Conservation (phyloP, 2,329 filamentous ascomycete genomes). For the Colletotrichum falcatum region DNA sequence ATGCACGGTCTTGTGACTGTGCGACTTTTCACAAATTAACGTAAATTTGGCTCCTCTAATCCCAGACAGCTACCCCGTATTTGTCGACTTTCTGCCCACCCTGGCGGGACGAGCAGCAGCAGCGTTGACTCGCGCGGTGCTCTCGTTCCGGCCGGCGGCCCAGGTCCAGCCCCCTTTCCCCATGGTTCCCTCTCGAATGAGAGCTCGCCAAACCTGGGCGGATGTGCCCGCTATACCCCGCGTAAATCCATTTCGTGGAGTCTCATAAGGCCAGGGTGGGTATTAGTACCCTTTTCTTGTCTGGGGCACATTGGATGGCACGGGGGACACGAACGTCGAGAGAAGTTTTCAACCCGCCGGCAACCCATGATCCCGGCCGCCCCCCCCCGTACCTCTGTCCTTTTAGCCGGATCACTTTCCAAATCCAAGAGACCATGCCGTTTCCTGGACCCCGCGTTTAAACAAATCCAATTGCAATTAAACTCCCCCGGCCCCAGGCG, state of each 20-base stretch:
- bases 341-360: not conserved
- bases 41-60: not conserved
- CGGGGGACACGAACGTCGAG: not conserved
- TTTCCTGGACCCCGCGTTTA: not conserved
- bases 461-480: not conserved
- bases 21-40: too few species aligned
- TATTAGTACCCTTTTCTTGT: not conserved
- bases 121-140: constrained; percentile 1
- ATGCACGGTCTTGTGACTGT: not conserved
- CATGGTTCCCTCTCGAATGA: not conserved
- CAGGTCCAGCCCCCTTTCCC: not conserved
- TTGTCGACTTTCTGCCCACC: too few species aligned
- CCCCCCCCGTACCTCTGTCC: not conserved
- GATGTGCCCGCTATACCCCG: not conserved
- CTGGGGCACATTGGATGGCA: not conserved
- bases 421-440: not conserved
- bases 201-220: too few species aligned
- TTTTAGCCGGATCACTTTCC: not conserved
- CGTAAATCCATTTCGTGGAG: not conserved
- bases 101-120: not conserved
- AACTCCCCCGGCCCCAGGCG: not conserved
- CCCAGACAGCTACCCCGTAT: too few species aligned
- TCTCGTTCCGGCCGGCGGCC: too few species aligned
- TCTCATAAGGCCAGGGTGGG: not conserved
- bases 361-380: not conserved